Base-by-base conservation (phyloP, 176 grass and related monocot species). In the Saccharum officinarum region DNA sequence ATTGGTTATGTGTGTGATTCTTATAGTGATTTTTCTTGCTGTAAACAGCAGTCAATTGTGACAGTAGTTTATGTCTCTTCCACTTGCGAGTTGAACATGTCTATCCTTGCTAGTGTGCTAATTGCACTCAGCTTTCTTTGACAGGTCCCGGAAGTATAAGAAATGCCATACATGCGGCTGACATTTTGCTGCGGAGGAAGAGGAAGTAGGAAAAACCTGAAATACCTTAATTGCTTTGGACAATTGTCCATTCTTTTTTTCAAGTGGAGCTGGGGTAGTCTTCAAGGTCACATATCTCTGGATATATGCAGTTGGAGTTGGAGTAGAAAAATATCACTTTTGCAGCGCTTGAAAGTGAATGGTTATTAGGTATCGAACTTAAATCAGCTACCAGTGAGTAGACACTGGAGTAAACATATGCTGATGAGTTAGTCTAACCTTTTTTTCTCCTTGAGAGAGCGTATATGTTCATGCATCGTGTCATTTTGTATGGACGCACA, bases 131-230 rank as follows among this genome's bases (percentile, higher is more conserved):
- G 7, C 67, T 55, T 77, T 70, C 25, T 42, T 84, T 76, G 41
- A 42, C 77, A 85, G 81, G 77, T 49, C 34, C 54, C 45, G 20
- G 33, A 77, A 76, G 34, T 85, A 81, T 71, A 80, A 76, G 80
- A 30, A 85, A 62, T 67, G 38, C 25, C 64, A 70, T 10, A 41
- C 14, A 26, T 10, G 30, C 39, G 42, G 41, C 8, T 72, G 62
- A 20, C 30, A 52, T 80, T 76, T 70, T 76, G 61, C 63, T 54
- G 41, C 8, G 39, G 23, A 16, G 52, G 78, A 67, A 73, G 50
- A 70, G 33, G 64, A 64, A 84, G 30, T 26, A 36, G 61, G 16
- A 31, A 41, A 57, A 38, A 39, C 8, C 5, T 72, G 67, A 46
- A 83, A 76, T 50, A 34, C 8, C 59, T 73, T 36, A 69, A n/a